phyloP scores from a whole-genome alignment of 129 eudicot genomes.

The Flaveria bidentis region DNA sequence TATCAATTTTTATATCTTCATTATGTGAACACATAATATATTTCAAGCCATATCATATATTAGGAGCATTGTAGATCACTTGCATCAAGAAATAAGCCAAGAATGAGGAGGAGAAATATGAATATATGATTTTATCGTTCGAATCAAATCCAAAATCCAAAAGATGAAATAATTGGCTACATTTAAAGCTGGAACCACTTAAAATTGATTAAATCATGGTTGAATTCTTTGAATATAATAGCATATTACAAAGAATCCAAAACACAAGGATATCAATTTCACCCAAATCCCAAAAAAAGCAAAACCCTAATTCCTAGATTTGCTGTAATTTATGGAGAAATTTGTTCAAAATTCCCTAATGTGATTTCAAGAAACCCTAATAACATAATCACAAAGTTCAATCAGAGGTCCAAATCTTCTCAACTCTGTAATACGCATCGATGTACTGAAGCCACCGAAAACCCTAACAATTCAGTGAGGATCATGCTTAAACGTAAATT shows the following conservation, averaged over 20 bases:
- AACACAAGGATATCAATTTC: conserved; percentile 8
- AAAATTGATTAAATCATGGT: background rate
- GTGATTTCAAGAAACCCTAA: background rate
- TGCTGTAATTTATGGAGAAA: background rate
- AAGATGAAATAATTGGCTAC: background rate
- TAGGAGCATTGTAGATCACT: too few species aligned
- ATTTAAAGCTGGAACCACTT: background rate
- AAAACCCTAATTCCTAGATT: background rate
- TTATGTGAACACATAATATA: background rate
- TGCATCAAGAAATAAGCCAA: too few species aligned
- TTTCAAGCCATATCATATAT: background rate
- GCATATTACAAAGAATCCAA: background rate
- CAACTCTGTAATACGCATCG: background rate
- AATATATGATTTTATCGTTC: background rate
- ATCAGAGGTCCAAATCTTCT: conserved; percentile 1
- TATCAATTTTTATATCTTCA: background rate
- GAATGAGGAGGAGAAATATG: background rate
- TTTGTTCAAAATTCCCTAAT: too few species aligned
- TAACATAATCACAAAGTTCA: background rate
- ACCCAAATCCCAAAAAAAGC: background rate
- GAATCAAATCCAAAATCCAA: background rate
- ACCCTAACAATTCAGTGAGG: conserved; percentile 15
- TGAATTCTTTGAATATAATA: too few species aligned
- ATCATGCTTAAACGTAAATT: conserved; percentile 6
- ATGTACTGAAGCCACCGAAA: conserved; percentile 2